Conservation (phyloP, 805 yeast genomes). For the Candida dendrica region DNA sequence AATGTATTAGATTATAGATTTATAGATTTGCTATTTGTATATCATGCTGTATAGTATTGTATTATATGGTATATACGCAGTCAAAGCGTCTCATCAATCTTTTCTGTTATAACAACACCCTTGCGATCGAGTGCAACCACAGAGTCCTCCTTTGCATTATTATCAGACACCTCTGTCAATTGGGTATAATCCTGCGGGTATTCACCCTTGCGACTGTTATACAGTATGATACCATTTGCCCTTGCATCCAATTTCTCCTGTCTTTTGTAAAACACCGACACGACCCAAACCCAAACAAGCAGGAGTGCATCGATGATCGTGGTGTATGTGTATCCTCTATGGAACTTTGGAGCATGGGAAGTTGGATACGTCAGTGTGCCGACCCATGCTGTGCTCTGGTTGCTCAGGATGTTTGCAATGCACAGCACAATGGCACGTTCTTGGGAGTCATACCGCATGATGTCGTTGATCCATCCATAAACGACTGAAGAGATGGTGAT, state of each 20-base stretch:
- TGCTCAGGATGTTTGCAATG: conserved; percentile 41
- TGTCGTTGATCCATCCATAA: conserved; percentile 53
- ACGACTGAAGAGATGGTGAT: conserved; percentile 56
- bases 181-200: too few relatives aligned
- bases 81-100: too few relatives aligned
- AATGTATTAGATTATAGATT: too few relatives aligned
- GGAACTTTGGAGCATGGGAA: conserved; percentile 45
- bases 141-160: too few relatives aligned
- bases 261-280: conserved; percentile 27
- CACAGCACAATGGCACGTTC: conserved; percentile 45
- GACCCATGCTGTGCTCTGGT: conserved; percentile 46
- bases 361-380: conserved; percentile 27
- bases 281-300: conserved; percentile 15
- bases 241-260: conserved; percentile 30
- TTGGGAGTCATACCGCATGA: conserved; percentile 46
- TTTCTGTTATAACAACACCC: too few relatives aligned
- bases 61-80: too few relatives aligned
- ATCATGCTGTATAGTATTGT: too few relatives aligned
- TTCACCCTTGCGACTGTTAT: conserved; percentile 16
- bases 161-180: too few relatives aligned
- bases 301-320: conserved; percentile 21
- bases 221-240: conserved; percentile 29
- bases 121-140: too few relatives aligned
- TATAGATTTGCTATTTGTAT: too few relatives aligned
- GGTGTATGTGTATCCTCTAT: conserved; percentile 44